phyloP scores from a whole-genome alignment of 192 early-diverging fungal genomes.

The Entomortierella parvispora region DNA sequence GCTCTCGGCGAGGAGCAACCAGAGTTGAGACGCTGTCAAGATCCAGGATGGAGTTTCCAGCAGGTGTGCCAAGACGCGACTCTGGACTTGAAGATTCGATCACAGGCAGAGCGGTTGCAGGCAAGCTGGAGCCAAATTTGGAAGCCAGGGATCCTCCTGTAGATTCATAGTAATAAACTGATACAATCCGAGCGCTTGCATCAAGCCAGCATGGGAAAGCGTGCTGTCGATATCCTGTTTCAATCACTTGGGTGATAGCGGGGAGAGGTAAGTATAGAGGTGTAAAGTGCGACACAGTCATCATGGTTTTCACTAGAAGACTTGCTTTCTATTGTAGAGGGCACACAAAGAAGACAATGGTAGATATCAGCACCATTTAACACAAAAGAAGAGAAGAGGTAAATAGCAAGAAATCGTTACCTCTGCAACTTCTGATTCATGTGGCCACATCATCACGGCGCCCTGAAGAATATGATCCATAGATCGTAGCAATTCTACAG shows the following conservation, averaged over 20 bases:
- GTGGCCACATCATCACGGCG: constrained; percentile 52
- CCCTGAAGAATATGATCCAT: constrained; percentile 56
- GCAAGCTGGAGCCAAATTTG: constrained; percentile 27
- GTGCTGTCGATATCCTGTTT: constrained; percentile 49
- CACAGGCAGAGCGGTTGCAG: constrained; percentile 17
- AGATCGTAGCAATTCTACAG: constrained; percentile 46
- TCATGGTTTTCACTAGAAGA: constrained; percentile 60
- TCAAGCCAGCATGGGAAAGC: constrained; percentile 61
- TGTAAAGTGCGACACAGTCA: constrained; percentile 51
- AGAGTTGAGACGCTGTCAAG: not conserved
- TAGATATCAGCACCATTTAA: not conserved
- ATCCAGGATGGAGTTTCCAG: constrained; percentile 11
- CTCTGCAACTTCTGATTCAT: constrained; percentile 55
- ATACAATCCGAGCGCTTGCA: constrained; percentile 55
- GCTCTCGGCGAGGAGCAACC: not conserved
- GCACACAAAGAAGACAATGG: not conserved
- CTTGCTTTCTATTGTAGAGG: constrained; percentile 51
- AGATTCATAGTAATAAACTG: constrained; percentile 57
- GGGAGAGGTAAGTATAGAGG: constrained; percentile 55
- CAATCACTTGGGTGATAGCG: constrained; percentile 40
- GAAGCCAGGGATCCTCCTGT: constrained; percentile 51
- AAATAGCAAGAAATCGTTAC: constrained; percentile 20
- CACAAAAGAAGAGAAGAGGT: not conserved
- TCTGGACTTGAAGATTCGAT: not conserved
- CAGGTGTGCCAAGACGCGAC: not conserved